These are phyloP conservation scores for Talaromyces sp. DNA, from an alignment of 2,329 filamentous ascomycete genomes.

Conservation along the genomic window DNA sequence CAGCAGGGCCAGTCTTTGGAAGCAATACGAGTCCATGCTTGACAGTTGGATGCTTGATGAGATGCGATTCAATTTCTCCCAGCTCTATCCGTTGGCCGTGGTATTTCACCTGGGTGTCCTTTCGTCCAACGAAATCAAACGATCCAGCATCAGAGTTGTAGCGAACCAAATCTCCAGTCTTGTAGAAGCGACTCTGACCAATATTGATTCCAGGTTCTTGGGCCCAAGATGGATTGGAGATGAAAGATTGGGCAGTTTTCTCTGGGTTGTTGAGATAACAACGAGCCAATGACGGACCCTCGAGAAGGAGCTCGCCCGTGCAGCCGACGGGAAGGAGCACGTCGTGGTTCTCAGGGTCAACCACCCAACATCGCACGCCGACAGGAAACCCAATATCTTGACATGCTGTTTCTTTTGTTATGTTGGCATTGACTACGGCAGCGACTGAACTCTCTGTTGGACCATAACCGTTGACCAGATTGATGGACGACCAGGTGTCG, in stretches of 20 bases:
- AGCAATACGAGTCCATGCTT: constrained; percentile 35
- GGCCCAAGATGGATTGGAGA: constrained; percentile 36
- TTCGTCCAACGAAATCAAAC: constrained; percentile 27
- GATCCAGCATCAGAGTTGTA: constrained; percentile 36
- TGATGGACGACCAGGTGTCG: constrained; percentile 11
- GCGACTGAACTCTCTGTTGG: constrained; percentile 13
- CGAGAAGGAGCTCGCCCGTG: constrained; percentile 38
- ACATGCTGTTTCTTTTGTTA: constrained; percentile 21
- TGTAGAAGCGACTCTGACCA: constrained; percentile 34
- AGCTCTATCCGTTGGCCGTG: constrained; percentile 41
- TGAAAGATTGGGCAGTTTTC: constrained; percentile 34
- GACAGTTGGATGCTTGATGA: constrained; percentile 23
- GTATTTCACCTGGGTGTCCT: constrained; percentile 39
- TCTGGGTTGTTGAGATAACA: constrained; percentile 42
- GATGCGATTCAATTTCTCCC: constrained; percentile 37
- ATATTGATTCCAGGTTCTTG: constrained; percentile 22
- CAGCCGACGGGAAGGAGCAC: constrained; percentile 42
- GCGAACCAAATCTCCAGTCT: constrained; percentile 27
- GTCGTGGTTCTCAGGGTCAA: constrained; percentile 41
- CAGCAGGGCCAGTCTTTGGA: constrained; percentile 27
- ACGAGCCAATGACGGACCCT: constrained; percentile 37
- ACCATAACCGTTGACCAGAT: constrained; percentile 13
- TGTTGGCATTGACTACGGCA: constrained; percentile 18
- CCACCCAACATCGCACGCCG: constrained; percentile 42
- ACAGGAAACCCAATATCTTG: constrained; percentile 35